Base-by-base conservation (phyloP, 2,329 filamentous ascomycete genomes). In the Diaporthe sp. region DNA sequence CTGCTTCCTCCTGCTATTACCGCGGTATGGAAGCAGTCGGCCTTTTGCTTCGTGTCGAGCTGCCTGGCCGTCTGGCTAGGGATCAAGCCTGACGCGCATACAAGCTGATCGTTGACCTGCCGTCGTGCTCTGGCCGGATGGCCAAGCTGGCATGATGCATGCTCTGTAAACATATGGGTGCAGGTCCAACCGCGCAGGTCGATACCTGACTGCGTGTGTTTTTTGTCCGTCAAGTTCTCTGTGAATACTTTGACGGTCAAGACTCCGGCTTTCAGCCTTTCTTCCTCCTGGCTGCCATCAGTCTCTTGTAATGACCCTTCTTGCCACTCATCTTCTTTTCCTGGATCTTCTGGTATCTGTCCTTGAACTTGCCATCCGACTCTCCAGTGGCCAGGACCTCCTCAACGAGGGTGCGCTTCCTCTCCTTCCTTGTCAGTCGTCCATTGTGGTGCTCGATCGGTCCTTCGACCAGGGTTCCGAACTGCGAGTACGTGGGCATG, bases 281-380 rank as follows among this genome's bases (percentile, higher is more conserved):
- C 57, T 79, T 80, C 7, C 80, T 79, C 15, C 79, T 78, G 31
- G 65, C 58, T n/a, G 85, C 82, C 82, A 94, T 91, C 79, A 98
- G 84, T 74, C 92, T 93, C 82, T 96, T 96, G 88, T 98, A 98
- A 80, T 94, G 94, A 0, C 90, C 92, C 85, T 96, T 98, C 87
- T 95, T 97, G 71, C 97, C 97, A 80, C 94, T 98, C 34, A 90
- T 91, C 85, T 98, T 98, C 77, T 90, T 89, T 70, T 88, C 88
- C 83, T 98, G 95, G 68, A 98, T 95, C 75, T 96, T 93, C 74
- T 91, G 89, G 84, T 98, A 98, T 85, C 98, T 98, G 81, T 89
- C 90, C 88, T 94, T 95, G 87, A 98, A 97, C 79, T 94, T 94
- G 76, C 89, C 89, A 60, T 87, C 92, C 76, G 90, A 84, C 71